phyloP scores from a whole-genome alignment of 2,329 filamentous ascomycete genomes.

The Xylaria sp. region DNA sequence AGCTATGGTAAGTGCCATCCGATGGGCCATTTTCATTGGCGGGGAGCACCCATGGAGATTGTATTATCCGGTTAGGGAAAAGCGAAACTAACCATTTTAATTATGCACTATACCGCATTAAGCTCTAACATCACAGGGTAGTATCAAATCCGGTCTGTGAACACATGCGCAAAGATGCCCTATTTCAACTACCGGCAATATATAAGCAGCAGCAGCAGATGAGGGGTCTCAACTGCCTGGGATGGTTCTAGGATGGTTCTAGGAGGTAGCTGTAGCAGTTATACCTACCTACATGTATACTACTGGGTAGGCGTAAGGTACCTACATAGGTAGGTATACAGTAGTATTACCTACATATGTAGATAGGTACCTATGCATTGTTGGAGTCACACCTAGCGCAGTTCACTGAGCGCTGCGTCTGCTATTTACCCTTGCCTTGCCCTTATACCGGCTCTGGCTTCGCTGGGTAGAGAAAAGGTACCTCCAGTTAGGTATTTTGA shows the following conservation, averaged over 20 bases:
- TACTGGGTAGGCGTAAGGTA: background rate
- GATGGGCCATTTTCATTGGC: conserved; percentile 27
- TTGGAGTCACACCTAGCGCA: background rate
- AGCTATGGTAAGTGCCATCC: background rate
- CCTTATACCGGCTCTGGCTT: background rate
- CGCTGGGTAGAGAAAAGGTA: background rate
- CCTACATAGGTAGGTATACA: background rate
- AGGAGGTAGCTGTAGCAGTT: background rate
- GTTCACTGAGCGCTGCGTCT: background rate
- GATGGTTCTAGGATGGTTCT: background rate
- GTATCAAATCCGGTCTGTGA: conserved; percentile 3
- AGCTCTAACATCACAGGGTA: conserved; percentile 32
- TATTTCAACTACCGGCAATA: background rate
- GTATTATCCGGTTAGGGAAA: conserved; percentile 32
- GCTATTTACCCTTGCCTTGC: background rate
- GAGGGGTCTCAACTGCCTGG: background rate
- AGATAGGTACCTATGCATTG: background rate
- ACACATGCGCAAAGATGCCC: background rate
- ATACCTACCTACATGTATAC: background rate
- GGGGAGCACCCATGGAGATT: conserved; percentile 29
- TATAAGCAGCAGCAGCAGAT: background rate
- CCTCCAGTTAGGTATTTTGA: background rate
- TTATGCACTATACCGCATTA: background rate
- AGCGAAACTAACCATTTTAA: conserved; percentile 12
- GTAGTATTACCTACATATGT: too few relatives aligned